Conservation (phyloP, 2,329 filamentous ascomycete genomes). For the Zymoseptoria brevis region DNA sequence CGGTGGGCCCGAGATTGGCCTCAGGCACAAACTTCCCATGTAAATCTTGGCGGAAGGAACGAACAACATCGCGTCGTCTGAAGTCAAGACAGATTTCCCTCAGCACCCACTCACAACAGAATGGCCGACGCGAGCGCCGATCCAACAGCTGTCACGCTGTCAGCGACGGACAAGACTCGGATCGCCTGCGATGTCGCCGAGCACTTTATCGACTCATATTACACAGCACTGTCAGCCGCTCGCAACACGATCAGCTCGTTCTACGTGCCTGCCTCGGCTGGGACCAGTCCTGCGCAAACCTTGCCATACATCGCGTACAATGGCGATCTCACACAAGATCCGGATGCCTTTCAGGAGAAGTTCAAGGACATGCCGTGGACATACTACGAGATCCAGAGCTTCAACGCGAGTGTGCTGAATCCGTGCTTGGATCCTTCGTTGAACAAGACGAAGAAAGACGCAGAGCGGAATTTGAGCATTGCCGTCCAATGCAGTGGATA, state of each 20-base stretch:
- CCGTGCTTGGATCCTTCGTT: constrained; percentile 32
- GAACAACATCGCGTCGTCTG: background rate
- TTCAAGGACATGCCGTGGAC: constrained; percentile 54
- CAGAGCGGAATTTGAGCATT: constrained; percentile 58
- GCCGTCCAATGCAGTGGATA: constrained; percentile 66
- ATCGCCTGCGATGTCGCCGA: constrained; percentile 52
- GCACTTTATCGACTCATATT: constrained; percentile 65
- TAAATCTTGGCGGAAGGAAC: background rate
- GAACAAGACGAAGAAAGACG: constrained; percentile 27
- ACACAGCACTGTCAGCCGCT: constrained; percentile 59
- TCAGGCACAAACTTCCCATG: background rate
- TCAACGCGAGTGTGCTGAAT: constrained; percentile 73
- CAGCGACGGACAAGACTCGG: constrained; percentile 24
- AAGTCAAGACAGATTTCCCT: background rate
- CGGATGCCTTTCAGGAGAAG: constrained; percentile 58
- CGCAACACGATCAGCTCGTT: constrained; percentile 54
- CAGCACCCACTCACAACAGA: background rate
- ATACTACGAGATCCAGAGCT: constrained; percentile 64
- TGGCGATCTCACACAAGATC: constrained; percentile 57
- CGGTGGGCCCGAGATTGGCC: background rate
- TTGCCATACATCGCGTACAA: constrained; percentile 69
- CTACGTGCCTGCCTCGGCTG: constrained; percentile 56
- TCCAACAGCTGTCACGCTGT: constrained; percentile 19
- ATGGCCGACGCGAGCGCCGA: background rate
- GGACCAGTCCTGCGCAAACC: constrained; percentile 41